Conservation (phyloP, 108 stramenopile genomes). For the Conticribra guillardii region DNA sequence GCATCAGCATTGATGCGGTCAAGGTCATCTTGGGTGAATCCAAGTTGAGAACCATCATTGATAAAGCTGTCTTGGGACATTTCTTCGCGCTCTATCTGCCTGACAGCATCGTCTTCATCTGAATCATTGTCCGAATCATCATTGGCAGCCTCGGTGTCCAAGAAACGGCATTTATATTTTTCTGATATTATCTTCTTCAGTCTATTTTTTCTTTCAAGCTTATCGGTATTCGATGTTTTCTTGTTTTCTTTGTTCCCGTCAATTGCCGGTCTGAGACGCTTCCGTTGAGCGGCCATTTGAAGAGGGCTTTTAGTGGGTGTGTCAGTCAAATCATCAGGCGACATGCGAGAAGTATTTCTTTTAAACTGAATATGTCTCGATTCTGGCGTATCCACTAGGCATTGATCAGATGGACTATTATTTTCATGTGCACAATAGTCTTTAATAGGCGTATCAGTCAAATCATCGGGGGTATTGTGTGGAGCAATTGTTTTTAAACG, state of each 20-base stretch:
- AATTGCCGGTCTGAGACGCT: slow-evolving; percentile 32
- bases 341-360: background rate
- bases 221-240: slow-evolving; percentile 1
- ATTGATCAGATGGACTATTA: slow-evolving; percentile 4
- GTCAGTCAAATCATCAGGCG: slow-evolving; percentile 27
- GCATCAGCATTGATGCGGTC: slow-evolving; percentile 48
- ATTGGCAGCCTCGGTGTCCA: slow-evolving; percentile 72
- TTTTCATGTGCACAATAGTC: too few species aligned
- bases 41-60: slow-evolving; percentile 82
- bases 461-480: slow-evolving; percentile 8
- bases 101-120: slow-evolving; percentile 61
- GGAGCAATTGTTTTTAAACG: background rate
- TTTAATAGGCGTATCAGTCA: slow-evolving; percentile 8
- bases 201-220: slow-evolving; percentile 20
- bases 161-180: slow-evolving; percentile 42
- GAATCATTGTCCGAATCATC: slow-evolving; percentile 50
- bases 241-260: slow-evolving; percentile 18
- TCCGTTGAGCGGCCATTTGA: slow-evolving; percentile 14
- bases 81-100: slow-evolving; percentile 65
- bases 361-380: slow-evolving; percentile 2
- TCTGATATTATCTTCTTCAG: slow-evolving; percentile 33
- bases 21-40: slow-evolving; percentile 81
- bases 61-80: slow-evolving; percentile 78
- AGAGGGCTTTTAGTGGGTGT: slow-evolving; percentile 16
- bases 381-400: slow-evolving; percentile 5